These are phyloP conservation scores for Alternaria panax DNA, from an alignment of 2,329 filamentous ascomycete species.

Conservation along the genomic window DNA sequence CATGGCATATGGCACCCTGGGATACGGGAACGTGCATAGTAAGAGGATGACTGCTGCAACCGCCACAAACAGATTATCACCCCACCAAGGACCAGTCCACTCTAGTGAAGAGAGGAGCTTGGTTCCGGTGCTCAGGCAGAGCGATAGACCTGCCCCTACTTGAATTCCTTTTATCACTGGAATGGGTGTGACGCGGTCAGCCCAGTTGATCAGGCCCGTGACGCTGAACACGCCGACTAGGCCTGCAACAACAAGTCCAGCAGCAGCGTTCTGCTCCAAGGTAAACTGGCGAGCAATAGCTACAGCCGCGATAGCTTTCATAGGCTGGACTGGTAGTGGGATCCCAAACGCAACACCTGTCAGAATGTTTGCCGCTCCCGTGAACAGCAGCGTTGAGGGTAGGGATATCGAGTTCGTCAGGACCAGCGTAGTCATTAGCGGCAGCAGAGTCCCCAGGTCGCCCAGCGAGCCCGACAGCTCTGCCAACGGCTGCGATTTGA, in stretches of 20 bases:
- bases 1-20: constrained; percentile 79
- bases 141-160: constrained; percentile 84
- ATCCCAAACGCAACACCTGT: constrained; percentile 87
- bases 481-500: constrained; percentile 65
- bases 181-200: constrained; percentile 77
- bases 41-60: constrained; percentile 76
- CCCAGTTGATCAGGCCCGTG: constrained; percentile 79
- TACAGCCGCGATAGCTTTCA: constrained; percentile 89
- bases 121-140: constrained; percentile 77
- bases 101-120: constrained; percentile 71
- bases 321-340: constrained; percentile 88
- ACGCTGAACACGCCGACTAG: constrained; percentile 78
- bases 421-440: constrained; percentile 86
- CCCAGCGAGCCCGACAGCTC: constrained; percentile 91
- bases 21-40: constrained; percentile 69
- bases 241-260: constrained; percentile 78
- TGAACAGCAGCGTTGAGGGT: constrained; percentile 84
- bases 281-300: constrained; percentile 76
- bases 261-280: constrained; percentile 76
- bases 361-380: constrained; percentile 83
- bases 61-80: constrained; percentile 82
- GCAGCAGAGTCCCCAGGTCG: constrained; percentile 88
- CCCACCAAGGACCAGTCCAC: constrained; percentile 70
- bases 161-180: constrained; percentile 95
- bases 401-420: constrained; percentile 80